Evolutionary conservation across 306 rosid species (phyloP), one percentile per base, ranked within the genome.

Genomic region (Pyrus bretschneideri): DNA sequence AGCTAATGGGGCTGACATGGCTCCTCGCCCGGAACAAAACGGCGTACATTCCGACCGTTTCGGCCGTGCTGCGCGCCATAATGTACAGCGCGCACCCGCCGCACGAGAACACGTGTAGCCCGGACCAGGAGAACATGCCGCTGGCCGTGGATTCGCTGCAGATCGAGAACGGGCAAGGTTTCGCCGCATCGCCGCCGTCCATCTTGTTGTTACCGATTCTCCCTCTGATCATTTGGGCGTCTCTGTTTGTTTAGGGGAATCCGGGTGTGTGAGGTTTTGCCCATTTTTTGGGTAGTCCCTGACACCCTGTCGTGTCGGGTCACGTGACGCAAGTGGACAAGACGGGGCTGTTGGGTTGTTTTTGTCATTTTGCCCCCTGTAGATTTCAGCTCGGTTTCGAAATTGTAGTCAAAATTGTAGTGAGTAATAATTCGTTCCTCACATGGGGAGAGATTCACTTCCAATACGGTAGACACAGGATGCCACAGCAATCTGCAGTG

Each of bases 41-140:
- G 85, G 86, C 89, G 21, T 92, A 88, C 83, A 95, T 95, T 30
- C 97, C 99, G 4, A 95, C 99, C 76, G 99, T 95, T 74, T 95
- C 99, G 60, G 99, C 99, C 1, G 97, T 90, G 35, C 38, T 95
- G 82, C 89, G 99, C 31, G 99, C 99, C 38, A 88, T 92, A 51
- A 86, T 95, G 99, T 95, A 92, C 90, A 92, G 97, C 29, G 91
- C 91, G 11, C 96, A 90, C 23, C 96, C 91, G 6, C 88, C 91
- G 0, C 99, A 79, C 76, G 89, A 89, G 73, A 86, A 93, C 14
- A 89, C 83, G 79, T 95, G 99, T 78, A 92, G 97, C 76, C 99
- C 99, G 3, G 99, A 95, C 78, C 99, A 92, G 55, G 99, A 95
- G 80, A 95, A 95, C 93, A 90, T 95, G 97, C 99, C 99, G 0